phyloP scores from a whole-genome alignment of 768 basidiomycete species.

The Termitomyces sp. region DNA sequence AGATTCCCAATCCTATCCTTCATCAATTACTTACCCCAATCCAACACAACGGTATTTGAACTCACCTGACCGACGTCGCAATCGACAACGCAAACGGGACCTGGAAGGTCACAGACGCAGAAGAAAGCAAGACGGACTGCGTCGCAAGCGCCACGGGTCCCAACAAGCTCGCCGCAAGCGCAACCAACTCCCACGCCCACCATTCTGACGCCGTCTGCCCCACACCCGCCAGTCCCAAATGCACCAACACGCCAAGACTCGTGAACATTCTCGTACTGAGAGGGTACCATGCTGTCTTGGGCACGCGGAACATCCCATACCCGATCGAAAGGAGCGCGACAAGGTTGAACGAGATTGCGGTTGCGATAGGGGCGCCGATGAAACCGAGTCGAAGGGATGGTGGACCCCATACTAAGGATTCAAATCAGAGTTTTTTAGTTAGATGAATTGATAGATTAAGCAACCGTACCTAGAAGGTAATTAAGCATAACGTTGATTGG shows the following conservation, averaged over 20 bases:
- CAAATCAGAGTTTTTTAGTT: neutral
- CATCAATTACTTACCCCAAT: neutral
- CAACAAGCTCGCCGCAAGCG: slow-evolving; percentile 52
- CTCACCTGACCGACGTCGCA: slow-evolving; percentile 79
- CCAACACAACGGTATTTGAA: neutral
- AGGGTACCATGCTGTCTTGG: slow-evolving; percentile 82
- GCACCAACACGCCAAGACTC: slow-evolving; percentile 60
- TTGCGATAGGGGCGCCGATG: slow-evolving; percentile 88
- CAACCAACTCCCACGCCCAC: slow-evolving; percentile 95
- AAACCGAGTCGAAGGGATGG: slow-evolving; percentile 76
- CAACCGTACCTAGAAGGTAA: slow-evolving; percentile 66
- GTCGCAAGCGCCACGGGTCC: slow-evolving; percentile 81
- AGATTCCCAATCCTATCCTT: slow-evolving; percentile 74
- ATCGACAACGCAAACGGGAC: slow-evolving; percentile 80
- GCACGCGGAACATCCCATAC: slow-evolving; percentile 57
- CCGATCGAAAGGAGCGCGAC: slow-evolving; percentile 56
- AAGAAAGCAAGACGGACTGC: slow-evolving; percentile 80
- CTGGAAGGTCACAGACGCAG: slow-evolving; percentile 74
- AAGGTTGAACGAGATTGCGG: slow-evolving; percentile 86
- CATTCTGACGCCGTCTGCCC: slow-evolving; percentile 87
- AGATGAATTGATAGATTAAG: neutral
- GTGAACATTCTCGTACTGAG: slow-evolving; percentile 59
- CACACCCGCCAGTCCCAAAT: slow-evolving; percentile 81
- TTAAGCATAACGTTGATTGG: slow-evolving; percentile 84
- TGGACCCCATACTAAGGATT: slow-evolving; percentile 74